These are phyloP conservation scores for Rhodomyrtus tomentosa DNA, from an alignment of 345 rosid species.

Conservation along the genomic window DNA sequence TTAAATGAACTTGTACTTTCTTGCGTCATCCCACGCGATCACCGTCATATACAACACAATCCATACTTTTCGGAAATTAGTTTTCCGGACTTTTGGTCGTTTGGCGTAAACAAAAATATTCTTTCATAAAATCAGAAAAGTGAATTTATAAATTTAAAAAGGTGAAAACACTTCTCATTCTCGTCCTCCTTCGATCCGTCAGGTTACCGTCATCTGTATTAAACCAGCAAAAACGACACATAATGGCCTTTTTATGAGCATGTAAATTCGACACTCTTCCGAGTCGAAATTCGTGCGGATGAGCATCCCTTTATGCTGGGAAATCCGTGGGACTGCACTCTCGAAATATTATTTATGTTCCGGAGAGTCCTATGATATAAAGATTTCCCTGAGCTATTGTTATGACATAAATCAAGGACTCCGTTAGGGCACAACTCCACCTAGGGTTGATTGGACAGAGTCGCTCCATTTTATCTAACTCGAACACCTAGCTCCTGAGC, in stretches of 20 bases:
- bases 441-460: background rate
- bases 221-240: background rate
- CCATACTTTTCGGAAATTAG: no score
- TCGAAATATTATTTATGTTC: background rate
- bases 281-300: background rate
- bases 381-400: background rate
- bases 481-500: background rate
- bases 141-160: no score
- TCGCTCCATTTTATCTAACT: background rate
- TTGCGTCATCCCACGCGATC: background rate
- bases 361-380: background rate
- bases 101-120: no score
- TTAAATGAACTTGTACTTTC: background rate
- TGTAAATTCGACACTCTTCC: background rate
- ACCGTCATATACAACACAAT: background rate
- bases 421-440: background rate
- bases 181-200: background rate
- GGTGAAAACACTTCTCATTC: no score
- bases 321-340: background rate
- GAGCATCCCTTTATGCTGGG: background rate
- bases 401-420: background rate
- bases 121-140: no score
- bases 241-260: background rate
- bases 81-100: no score
- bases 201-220: background rate